Base-by-base conservation (phyloP, 352 stramenopile species). In the Phytopythium aichiense region DNA sequence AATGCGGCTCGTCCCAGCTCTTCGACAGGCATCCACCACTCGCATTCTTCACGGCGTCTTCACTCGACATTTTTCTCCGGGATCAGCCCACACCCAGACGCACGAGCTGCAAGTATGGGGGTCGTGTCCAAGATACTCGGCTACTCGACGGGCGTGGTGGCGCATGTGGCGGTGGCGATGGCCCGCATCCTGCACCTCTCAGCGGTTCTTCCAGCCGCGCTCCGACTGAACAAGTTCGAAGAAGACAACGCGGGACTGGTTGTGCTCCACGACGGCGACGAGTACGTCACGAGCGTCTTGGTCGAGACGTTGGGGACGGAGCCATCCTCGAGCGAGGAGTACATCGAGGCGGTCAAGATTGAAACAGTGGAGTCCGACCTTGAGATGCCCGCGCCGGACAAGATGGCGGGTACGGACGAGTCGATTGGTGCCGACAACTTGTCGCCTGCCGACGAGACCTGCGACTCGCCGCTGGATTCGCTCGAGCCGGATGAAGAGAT, bases 401-500 rank as follows among this genome's bases (percentile, higher is more conserved):
- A 61, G 22, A n/a, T 31, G 13, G n/a, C 43, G 8, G 30, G 28
- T 13, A 22, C 46, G 23, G 22, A 53, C 46, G 23, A 35, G 46
- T 9, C 25, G 12, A 35, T 2, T 12, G 13, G 22, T 0, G 7
- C 13, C 23, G 46, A 35, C 0, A 15, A 18, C 9, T 2, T 3
- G 8, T 51, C 22, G 4, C 8, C 30, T 9, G 13, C 18, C 18
- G 25, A 20, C 20, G 42, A 33, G 23, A 63, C 45, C 45, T 20
- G 33, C 53, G 2, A 62, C 20, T 56, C 48, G 15, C 20, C 5
- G 25, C 16, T 53, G 42, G 35, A 58, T 28, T 23, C 11, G 4
- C 67, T 61, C 20, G 53, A 53, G 30, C 67, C 64, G n/a, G 73
- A 79, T 52, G 72, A 79, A 20, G 69, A 78, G 7, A 42, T 75